These are phyloP conservation scores for Didymella sp. DNA, from an alignment of 2,329 filamentous ascomycete genomes.

Conservation along the genomic window DNA sequence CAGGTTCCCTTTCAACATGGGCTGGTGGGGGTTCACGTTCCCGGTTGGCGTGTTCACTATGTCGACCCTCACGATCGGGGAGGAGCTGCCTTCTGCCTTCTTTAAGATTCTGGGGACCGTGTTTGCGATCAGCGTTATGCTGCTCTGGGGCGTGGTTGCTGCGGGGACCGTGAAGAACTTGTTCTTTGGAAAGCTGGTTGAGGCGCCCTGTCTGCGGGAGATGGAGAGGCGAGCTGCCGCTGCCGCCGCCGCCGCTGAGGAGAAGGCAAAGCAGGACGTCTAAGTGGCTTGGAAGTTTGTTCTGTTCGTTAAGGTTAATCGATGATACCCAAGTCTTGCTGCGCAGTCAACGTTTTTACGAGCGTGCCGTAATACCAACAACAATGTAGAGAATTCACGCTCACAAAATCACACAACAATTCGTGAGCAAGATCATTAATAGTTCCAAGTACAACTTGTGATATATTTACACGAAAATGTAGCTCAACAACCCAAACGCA, in stretches of 20 bases:
- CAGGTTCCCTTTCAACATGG: slow-evolving; percentile 66
- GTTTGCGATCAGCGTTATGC: slow-evolving; percentile 57
- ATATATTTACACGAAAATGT: too few species aligned
- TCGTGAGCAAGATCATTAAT: too few species aligned
- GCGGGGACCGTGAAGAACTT: slow-evolving; percentile 57
- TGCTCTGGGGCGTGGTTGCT: slow-evolving; percentile 63
- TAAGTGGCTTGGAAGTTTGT: neutral
- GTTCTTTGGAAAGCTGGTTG: slow-evolving; percentile 58
- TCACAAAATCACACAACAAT: too few species aligned
- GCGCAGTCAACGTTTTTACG: too few species aligned
- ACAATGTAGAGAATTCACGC: too few species aligned
- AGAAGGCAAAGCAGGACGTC: slow-evolving; percentile 17
- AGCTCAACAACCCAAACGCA: too few species aligned
- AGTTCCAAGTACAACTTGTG: too few species aligned
- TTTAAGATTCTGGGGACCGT: slow-evolving; percentile 63
- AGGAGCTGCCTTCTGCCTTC: slow-evolving; percentile 62
- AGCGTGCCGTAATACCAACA: too few species aligned
- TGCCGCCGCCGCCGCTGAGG: slow-evolving; percentile 16
- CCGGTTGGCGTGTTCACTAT: slow-evolving; percentile 59
- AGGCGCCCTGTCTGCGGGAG: slow-evolving; percentile 59
- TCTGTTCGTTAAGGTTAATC: neutral
- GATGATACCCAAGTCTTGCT: neutral
- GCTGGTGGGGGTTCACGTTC: slow-evolving; percentile 68
- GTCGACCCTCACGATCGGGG: slow-evolving; percentile 55
- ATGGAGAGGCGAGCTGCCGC: slow-evolving; percentile 29